These are phyloP conservation scores for Echinochloa phyllopogon DNA, from an alignment of 176 grass and related monocot species.

Conservation along the genomic window DNA sequence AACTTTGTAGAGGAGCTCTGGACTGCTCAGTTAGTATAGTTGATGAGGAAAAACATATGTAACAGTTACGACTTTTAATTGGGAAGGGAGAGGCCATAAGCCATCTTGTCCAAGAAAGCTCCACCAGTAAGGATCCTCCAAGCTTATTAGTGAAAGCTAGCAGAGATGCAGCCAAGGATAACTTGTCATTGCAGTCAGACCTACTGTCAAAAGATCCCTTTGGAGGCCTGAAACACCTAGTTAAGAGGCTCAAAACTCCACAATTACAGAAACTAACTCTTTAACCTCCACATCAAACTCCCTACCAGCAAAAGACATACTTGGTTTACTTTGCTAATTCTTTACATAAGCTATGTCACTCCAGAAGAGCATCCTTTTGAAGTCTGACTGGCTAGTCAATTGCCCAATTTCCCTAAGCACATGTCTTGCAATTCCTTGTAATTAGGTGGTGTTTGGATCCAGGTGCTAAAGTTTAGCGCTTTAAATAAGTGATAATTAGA, in stretches of 20 bases:
- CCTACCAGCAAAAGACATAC: not conserved
- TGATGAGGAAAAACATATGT: not conserved
- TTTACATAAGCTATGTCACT: not conserved
- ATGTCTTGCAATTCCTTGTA: not conserved
- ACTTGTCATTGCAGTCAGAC: not conserved
- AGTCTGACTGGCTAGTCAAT: not conserved
- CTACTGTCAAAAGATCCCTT: not conserved
- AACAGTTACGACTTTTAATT: not conserved
- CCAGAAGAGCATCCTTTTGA: not conserved
- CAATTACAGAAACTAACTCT: not conserved
- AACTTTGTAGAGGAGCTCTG: not conserved
- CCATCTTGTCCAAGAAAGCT: not conserved
- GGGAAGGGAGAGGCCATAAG: not conserved
- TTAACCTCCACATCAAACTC: not conserved
- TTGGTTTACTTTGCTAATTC: not conserved
- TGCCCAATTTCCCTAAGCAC: not conserved
- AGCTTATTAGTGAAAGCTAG: slow-evolving; percentile 8
- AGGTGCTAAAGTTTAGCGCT: too few relatives aligned
- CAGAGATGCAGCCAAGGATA: not conserved
- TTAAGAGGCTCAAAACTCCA: not conserved
- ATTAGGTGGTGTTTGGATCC: too few relatives aligned
- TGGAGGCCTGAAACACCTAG: not conserved
- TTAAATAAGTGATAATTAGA: too few relatives aligned
- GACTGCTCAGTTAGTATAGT: not conserved
- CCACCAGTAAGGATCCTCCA: not conserved